These are phyloP conservation scores for Myxozyma neotropica DNA, from an alignment of 805 yeast genomes.

Conservation along the genomic window DNA sequence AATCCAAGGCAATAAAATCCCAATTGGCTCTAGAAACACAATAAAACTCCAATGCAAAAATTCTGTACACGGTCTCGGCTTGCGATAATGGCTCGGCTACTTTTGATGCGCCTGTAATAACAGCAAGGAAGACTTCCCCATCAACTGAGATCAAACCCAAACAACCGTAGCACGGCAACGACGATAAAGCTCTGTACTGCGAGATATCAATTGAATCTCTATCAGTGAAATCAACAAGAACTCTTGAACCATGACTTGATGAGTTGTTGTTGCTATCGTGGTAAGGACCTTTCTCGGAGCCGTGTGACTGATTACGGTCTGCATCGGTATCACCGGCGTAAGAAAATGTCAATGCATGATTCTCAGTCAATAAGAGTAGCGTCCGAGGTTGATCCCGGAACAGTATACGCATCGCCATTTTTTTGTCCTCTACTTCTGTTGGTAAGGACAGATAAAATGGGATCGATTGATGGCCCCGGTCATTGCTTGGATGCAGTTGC, in stretches of 20 bases:
- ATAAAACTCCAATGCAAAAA: conserved; percentile 83
- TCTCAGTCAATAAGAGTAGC: conserved; percentile 63
- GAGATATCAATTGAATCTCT: conserved; percentile 45
- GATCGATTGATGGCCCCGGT: no score
- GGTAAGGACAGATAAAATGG: neutral
- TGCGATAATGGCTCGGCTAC: conserved; percentile 78
- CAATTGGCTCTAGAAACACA: conserved; percentile 71
- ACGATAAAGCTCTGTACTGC: conserved; percentile 45
- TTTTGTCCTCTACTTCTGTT: neutral
- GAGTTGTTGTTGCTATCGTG: neutral
- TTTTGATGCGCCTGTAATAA: conserved; percentile 71
- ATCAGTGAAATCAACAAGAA: conserved; percentile 52
- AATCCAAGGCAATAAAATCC: conserved; percentile 75
- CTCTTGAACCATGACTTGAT: conserved; percentile 14
- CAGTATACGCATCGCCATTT: conserved; percentile 56
- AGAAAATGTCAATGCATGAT: conserved; percentile 59
- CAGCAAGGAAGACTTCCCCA: conserved; percentile 69
- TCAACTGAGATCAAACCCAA: conserved; percentile 77
- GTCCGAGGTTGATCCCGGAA: conserved; percentile 70
- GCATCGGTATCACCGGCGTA: conserved; percentile 32
- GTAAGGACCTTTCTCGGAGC: neutral
- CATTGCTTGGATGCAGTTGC: neutral
- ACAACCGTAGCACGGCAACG: conserved; percentile 53
- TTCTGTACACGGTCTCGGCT: conserved; percentile 76
- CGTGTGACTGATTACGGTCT: conserved; percentile 14